Percentiles rank a stretch among this genome's conserved stretches.
phyloP scores from a whole-genome alignment of 2,329 filamentous ascomycete species.

The Pseudocercospora cruenta region DNA sequence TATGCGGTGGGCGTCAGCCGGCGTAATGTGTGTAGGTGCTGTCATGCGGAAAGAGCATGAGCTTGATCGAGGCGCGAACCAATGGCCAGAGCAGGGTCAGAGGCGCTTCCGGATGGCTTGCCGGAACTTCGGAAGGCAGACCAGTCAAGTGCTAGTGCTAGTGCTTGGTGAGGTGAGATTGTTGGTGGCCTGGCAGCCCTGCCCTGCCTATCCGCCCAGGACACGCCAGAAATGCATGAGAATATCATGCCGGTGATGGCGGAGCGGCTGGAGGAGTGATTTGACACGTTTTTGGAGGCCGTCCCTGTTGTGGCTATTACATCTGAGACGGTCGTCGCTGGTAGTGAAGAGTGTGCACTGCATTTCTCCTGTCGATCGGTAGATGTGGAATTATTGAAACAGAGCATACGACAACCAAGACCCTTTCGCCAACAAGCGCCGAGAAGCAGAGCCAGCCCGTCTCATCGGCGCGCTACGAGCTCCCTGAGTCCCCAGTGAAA shows the following conservation, averaged over 20 bases:
- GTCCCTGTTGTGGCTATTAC: neutral
- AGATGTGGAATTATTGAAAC: neutral
- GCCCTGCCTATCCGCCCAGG: neutral
- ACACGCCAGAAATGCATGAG: neutral
- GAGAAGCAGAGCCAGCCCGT: neutral
- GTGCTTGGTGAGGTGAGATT: neutral
- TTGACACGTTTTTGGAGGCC: neutral
- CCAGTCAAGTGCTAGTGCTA: neutral
- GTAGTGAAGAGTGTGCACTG: neutral
- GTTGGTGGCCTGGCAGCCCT: neutral
- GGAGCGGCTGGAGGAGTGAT: neutral
- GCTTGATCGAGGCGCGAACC: neutral
- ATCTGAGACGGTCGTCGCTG: neutral
- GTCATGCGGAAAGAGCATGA: neutral
- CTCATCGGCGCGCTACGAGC: conserved; percentile 3
- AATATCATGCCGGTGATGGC: neutral
- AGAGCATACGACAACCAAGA: neutral
- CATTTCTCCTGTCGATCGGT: neutral
- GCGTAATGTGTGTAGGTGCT: neutral
- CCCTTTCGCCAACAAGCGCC: neutral
- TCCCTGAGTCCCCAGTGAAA: neutral
- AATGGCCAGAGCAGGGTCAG: neutral
- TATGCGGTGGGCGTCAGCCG: neutral
- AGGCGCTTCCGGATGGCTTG: neutral
- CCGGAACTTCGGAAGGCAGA: neutral